Evolutionary conservation across 1,139 yeast species (phyloP), one percentile per base, ranked within the genome.

Genomic region (Yamadazyma triangularis): DNA sequence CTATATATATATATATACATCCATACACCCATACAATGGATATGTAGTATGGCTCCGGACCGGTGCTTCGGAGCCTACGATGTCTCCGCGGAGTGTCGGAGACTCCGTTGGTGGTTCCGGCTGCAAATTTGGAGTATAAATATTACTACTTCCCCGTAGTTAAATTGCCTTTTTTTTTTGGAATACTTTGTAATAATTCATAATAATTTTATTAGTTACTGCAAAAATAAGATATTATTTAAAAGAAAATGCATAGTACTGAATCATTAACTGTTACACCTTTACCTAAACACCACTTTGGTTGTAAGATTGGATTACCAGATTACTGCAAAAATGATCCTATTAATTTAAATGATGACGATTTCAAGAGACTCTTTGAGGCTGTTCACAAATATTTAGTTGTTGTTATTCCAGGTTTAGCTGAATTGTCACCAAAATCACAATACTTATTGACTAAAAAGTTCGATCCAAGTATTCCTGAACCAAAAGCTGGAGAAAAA

Each of bases 381-480:
- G 89, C 89, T 0, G 73, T 85, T 8, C 77, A 77, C 46, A 70
- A 69, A 11, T 60, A 85, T 52, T 71, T 83, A 37, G 94, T 86
- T 20, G 66, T 83, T 20, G 80, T 85, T 15, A 73, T 86, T 36
- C 91, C 91, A 27, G 66, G 68, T 27, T 91, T 82, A 55, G 77
- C 68, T 14, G 61, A 74, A 7, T 68, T 86, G 31, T 42, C 77
- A 2, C 93, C 95, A 22, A 67, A 73, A 35, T 79, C 88, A 2
- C 95, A 86, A 56, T 84, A 81, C 54, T 55, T 67, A 22, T 66
- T 86, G 32, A 86, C 95, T 22, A 73, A 78, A 42, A 70, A 84
- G 45, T 81, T 85, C 50, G 95, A 85, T 50, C 87, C 91, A 22
- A 61, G 85, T 5, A 76, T 86, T 37, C 71, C 72, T 3, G 67